Evolutionary conservation across 257 asterid genomes (phyloP).

Genomic region (Fraxinus cuspidata): DNA sequence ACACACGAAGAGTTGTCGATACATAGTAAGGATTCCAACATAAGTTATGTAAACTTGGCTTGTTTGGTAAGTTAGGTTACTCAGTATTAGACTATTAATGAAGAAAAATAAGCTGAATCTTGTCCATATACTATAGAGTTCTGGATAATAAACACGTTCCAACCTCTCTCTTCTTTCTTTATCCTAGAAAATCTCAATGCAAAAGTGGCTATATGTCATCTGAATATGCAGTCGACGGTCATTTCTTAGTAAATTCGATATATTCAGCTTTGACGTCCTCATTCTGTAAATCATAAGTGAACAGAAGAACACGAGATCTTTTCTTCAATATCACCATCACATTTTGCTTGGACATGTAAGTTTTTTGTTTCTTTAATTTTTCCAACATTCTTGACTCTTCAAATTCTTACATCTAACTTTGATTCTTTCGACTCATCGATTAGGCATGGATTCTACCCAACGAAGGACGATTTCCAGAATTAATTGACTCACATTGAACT

Average conservation of each 20-base stretch:
- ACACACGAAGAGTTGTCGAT: conserved; percentile 21
- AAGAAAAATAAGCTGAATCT: neutral
- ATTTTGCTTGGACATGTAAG: conserved; percentile 29
- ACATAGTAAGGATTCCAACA: conserved; percentile 23
- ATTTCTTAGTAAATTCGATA: conserved; percentile 26
- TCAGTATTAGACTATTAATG: neutral
- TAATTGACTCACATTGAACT: conserved; percentile 6
- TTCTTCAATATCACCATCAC: conserved; percentile 27
- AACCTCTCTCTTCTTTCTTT: neutral
- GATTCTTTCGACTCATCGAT: neutral
- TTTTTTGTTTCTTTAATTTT: neutral
- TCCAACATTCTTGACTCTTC: neutral
- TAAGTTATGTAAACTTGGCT: neutral
- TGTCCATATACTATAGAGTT: neutral
- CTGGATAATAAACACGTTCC: neutral
- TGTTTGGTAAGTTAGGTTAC: neutral
- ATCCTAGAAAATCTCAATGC: neutral
- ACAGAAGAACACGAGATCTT: conserved; percentile 20
- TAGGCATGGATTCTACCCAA: conserved; percentile 35
- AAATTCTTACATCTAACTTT: neutral
- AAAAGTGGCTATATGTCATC: conserved; percentile 28
- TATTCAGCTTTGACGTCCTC: conserved; percentile 26
- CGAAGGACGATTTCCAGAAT: conserved; percentile 27
- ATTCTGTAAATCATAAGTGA: conserved; percentile 26
- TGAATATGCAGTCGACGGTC: conserved; percentile 26